Percentiles rank a stretch among this genome's conserved stretches.
Evolutionary conservation across 73 alveolate genomes (phyloP).

Genomic region (Halteria grandinella): DNA sequence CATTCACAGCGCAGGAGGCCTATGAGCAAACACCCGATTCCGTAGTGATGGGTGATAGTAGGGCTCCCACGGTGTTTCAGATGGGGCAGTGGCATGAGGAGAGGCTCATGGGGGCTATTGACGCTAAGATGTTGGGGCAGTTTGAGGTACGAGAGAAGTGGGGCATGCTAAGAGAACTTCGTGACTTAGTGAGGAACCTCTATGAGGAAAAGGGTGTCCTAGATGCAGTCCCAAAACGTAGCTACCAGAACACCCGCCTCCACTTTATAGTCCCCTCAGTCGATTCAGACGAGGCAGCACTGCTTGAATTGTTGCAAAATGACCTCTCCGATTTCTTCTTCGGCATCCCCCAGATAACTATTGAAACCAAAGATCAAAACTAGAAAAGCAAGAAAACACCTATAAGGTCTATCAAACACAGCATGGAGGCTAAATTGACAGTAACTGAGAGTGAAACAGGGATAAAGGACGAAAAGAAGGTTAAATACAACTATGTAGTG

Average conservation of each 20-base stretch:
- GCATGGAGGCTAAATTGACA: neutral
- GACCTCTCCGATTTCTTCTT: constrained; percentile 57
- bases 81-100: constrained; percentile 27
- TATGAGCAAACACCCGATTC: constrained; percentile 52
- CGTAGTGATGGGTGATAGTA: constrained; percentile 5
- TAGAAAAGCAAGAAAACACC: constrained; percentile 2
- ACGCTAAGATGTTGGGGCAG: constrained; percentile 6
- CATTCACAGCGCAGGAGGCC: constrained; percentile 51
- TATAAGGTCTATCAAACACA: constrained; percentile 27
- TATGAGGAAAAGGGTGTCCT: constrained; percentile 34
- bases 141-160: constrained; percentile 37
- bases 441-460: neutral
- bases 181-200: neutral
- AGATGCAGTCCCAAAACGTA: constrained; percentile 1
- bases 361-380: constrained; percentile 38
- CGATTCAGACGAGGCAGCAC: constrained; percentile 54
- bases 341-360: neutral
- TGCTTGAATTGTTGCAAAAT: constrained; percentile 29
- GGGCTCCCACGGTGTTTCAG: constrained; percentile 30
- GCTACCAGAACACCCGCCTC: constrained; percentile 5
- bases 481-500: neutral
- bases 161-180: constrained; percentile 8
- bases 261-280: constrained; percentile 33
- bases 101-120: constrained; percentile 2
- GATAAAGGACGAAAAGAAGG: neutral